These are phyloP conservation scores for Kentomonas sorsogonicus DNA, from an alignment of 208 protist genomes.

Conservation along the genomic window DNA sequence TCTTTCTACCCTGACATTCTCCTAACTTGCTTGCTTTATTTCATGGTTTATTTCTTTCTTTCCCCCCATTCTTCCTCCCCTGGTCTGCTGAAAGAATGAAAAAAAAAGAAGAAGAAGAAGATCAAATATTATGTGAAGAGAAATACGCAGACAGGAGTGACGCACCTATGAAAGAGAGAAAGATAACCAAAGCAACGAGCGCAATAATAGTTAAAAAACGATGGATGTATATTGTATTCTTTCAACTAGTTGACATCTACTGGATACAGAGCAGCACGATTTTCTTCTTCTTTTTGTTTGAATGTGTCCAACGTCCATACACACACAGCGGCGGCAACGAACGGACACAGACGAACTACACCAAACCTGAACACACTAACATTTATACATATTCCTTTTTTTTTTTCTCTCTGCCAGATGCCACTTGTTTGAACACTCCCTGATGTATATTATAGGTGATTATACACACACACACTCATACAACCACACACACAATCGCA, in stretches of 20 bases:
- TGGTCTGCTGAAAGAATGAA: background rate
- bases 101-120: slow-evolving; percentile 7
- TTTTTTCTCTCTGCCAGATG: too few relatives aligned
- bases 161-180: background rate
- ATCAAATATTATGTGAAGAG: slow-evolving; percentile 1
- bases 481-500: too few relatives aligned
- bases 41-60: slow-evolving; percentile 1
- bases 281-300: slow-evolving; percentile 30
- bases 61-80: background rate
- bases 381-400: too few relatives aligned
- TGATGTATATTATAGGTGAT: too few relatives aligned
- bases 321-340: too few relatives aligned
- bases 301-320: too few relatives aligned
- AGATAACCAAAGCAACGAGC: background rate
- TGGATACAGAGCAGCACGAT: background rate
- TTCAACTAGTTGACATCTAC: background rate
- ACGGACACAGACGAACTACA: too few relatives aligned
- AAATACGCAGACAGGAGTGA: background rate
- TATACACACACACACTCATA: too few relatives aligned
- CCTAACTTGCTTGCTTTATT: slow-evolving; percentile 12
- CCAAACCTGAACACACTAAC: too few relatives aligned
- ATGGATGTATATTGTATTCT: slow-evolving; percentile 10
- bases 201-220: too few relatives aligned
- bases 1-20: background rate
- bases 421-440: too few relatives aligned